Conservation (phyloP, 129 eudicot species). For the Helianthus annuus region HanXRQr2.0-SUNRISE NC_035448.2:181586017-181586516, state of each 20-base stretch:
- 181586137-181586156: too few species aligned
- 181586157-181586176: too few species aligned
- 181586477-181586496: not conserved
- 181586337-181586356: not conserved
- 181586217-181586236: conserved; percentile 10
- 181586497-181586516: not conserved
- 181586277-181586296: not conserved
- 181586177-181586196: too few species aligned
- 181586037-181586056: too few species aligned
- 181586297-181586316: conserved; percentile 21
- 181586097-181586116: too few species aligned
- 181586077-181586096: too few species aligned
- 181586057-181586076: too few species aligned
- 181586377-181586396: not conserved
- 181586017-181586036: too few species aligned
- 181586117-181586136: too few species aligned
- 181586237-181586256: conserved; percentile 1
- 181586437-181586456: not conserved
- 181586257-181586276: too few species aligned
- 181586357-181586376: not conserved
- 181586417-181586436: not conserved
- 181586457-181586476: not conserved
- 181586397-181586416: not conserved
- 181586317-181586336: conserved; percentile 17
- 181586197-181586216: too few species aligned